A percentile compares a stretch with the other conserved stretches of the same genome.
Evolutionary conservation across 2,329 filamentous ascomycete species (phyloP).

Genomic region (Cadophora sp.): DNA sequence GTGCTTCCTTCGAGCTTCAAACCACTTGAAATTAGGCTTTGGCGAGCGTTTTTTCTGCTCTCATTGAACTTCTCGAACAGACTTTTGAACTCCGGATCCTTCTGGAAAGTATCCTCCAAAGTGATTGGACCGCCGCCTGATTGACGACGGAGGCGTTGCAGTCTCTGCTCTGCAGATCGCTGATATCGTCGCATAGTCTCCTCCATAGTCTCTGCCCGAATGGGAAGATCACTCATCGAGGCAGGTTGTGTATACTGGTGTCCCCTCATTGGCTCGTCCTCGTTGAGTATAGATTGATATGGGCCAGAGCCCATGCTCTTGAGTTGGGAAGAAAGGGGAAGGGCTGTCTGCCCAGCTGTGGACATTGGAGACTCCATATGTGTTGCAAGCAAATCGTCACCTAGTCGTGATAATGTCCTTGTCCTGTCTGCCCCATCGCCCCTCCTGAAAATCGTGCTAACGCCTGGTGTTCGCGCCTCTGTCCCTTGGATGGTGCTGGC

Average conservation of each 20-base stretch:
- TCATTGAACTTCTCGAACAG: slow-evolving; percentile 36
- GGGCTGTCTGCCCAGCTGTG: too few relatives aligned
- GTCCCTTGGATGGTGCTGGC: too few relatives aligned
- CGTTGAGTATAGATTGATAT: neutral
- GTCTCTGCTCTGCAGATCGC: slow-evolving; percentile 1
- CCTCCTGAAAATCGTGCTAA: too few relatives aligned
- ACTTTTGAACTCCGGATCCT: slow-evolving; percentile 25
- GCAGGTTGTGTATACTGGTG: neutral
- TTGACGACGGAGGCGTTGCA: neutral
- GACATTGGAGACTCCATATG: too few relatives aligned
- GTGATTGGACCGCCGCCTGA: neutral
- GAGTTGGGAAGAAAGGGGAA: neutral
- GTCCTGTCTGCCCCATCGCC: too few relatives aligned
- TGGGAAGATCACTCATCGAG: neutral
- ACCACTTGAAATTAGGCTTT: slow-evolving; percentile 27
- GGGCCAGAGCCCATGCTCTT: neutral
- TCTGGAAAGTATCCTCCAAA: slow-evolving; percentile 8
- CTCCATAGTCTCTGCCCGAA: neutral
- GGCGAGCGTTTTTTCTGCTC: slow-evolving; percentile 14
- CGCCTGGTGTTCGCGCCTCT: too few relatives aligned
- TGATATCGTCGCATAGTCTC: neutral
- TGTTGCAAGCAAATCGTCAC: too few relatives aligned
- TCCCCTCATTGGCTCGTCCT: neutral
- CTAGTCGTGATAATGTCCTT: neutral
- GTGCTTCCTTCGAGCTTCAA: slow-evolving; percentile 23